Conservation (phyloP, 257 asterid genomes). For the Solanum phureja region DNA sequence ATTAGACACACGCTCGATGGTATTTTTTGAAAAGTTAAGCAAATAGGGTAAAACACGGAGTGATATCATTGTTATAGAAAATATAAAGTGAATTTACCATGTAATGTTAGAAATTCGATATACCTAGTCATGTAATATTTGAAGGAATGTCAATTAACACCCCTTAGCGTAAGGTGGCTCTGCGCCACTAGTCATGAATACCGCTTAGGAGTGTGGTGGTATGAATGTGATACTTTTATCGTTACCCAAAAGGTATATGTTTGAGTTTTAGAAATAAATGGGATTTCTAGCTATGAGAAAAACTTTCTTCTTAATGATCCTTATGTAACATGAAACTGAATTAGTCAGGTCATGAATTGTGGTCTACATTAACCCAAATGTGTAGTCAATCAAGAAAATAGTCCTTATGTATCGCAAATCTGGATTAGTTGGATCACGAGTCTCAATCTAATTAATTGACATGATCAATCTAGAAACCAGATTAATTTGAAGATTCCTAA, state of each 20-base stretch:
- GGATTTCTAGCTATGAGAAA: background rate
- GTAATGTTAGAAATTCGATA: background rate
- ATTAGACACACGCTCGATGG: too few relatives aligned
- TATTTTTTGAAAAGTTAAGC: too few relatives aligned
- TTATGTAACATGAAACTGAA: background rate
- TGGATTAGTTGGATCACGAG: background rate
- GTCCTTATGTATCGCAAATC: fast-evolving
- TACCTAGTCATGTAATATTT: too few relatives aligned
- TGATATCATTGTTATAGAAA: background rate
- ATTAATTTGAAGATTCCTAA: too few relatives aligned
- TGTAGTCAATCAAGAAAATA: background rate
- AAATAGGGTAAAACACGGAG: too few relatives aligned
- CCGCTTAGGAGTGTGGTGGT: too few relatives aligned
- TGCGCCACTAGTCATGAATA: too few relatives aligned
- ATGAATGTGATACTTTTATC: too few relatives aligned
- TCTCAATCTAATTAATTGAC: too few relatives aligned
- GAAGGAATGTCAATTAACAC: too few relatives aligned
- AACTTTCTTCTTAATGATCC: fast-evolving
- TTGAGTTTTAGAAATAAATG: background rate
- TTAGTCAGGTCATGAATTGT: fast-evolving
- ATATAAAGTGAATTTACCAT: background rate
- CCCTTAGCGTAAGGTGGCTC: too few relatives aligned
- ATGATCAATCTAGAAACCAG: background rate
- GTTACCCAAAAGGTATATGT: background rate
- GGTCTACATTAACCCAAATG: background rate